Evolutionary conservation across 352 stramenopile species (phyloP), one percentile per base, ranked within the genome.

Genomic region (Phytophthora palmivora): DNA sequence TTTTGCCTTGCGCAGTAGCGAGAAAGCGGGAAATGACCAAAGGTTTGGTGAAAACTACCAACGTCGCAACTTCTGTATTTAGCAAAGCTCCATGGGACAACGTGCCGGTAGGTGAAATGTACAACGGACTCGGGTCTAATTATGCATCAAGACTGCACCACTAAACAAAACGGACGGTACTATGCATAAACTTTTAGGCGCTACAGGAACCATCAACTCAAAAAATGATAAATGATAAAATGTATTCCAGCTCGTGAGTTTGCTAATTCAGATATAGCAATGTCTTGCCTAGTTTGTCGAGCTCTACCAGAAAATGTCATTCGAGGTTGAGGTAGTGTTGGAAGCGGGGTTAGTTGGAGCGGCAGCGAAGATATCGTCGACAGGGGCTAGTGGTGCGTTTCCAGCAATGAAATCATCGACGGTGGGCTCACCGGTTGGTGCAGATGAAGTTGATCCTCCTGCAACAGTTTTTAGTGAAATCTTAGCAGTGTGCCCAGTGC

Each of bases 381-480:
- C 53, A 28, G 65, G 58, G 2, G 58, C 46, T 24, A 70, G 45
- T 19, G 46, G 18, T 0, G 44, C 48, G 28, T 74, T 72, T 11
- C 70, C 74, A 33, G 73, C 67, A 5, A 68, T 75, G 49, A 89
- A 89, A 44, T 87, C 79, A 28, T 89, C 79, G 19, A 89, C 47
- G 12, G 74, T 80, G 10, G 72, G 68, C 45, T 77, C 63, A 49
- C 44, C 33, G 7, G 12, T 45, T 22, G 9, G 21, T 5, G 36
- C 2, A 15, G 59, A 59, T 0, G 46, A 42, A 21, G 34, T 19
- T 15, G 56, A 6, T 8, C 45, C 42, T 26, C 65, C 70, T 5
- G 56, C 71, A 42, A 89, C 51, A n/a, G 73, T 80, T 67, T 88
- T 89, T 36, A 89, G 74, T 6, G 80, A 89, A 42, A 89, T 87